Evolutionary conservation across 768 basidiomycete genomes (phyloP).

Genomic region (Lanmaoa pseudosensibilis): DNA sequence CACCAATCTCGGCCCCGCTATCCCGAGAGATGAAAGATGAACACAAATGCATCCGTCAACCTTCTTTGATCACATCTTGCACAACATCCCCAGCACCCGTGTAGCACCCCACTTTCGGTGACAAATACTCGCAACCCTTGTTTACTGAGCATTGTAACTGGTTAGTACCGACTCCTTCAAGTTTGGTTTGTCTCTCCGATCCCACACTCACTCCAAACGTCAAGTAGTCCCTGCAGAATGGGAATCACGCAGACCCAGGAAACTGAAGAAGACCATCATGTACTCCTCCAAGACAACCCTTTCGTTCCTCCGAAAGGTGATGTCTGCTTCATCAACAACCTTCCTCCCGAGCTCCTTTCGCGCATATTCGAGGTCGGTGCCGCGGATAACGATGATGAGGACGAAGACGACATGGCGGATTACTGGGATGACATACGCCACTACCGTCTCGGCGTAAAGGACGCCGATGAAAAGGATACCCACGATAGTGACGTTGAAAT

Average conservation of each 20-base stretch:
- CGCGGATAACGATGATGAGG: conserved; percentile 34
- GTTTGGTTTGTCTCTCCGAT: not conserved
- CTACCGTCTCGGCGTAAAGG: conserved; percentile 38
- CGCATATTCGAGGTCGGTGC: conserved; percentile 54
- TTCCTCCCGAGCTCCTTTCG: conserved; percentile 58
- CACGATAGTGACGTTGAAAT: conserved; percentile 3
- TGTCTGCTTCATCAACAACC: conserved; percentile 48
- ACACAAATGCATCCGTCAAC: not conserved
- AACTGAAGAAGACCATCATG: not conserved
- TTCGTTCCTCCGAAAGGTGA: conserved; percentile 44
- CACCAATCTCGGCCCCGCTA: no score
- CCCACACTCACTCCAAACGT: not conserved
- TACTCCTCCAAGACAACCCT: conserved; percentile 46
- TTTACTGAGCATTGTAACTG: not conserved
- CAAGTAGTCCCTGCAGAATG: conserved; percentile 1
- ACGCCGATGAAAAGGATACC: conserved; percentile 19
- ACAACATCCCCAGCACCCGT: not conserved
- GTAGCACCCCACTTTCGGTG: not conserved
- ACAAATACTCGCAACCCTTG: not conserved
- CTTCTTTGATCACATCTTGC: not conserved
- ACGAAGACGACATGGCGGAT: conserved; percentile 35
- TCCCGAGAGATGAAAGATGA: no score
- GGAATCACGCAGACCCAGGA: conserved; percentile 3
- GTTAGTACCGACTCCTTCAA: not conserved
- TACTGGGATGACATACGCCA: conserved; percentile 1